A percentile compares a stretch with the other conserved stretches of the same genome.
Evolutionary conservation across 1,284 basidiomycete species (phyloP).

Genomic region (Rhizoctonia solani): DNA sequence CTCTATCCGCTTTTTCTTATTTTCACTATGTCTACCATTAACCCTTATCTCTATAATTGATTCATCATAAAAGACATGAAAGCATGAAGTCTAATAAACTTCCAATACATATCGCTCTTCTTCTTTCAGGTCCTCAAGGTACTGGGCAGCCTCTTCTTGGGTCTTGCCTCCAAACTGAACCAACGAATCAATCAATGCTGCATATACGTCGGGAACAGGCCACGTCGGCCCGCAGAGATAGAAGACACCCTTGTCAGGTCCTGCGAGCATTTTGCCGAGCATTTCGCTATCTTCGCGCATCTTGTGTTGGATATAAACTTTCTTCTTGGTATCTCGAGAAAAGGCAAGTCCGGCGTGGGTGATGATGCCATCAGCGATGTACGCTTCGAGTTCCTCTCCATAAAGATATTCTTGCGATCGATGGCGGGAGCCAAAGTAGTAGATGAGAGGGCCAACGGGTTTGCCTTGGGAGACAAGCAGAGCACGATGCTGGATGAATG

Average conservation of each 20-base stretch:
- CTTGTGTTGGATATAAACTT: constrained; percentile 99
- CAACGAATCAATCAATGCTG: constrained; percentile 83
- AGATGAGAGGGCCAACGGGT: constrained; percentile 87
- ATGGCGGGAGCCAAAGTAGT: constrained; percentile 98
- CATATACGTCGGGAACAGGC: constrained; percentile 97
- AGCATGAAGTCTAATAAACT: constrained; percentile 52
- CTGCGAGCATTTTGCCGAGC: constrained; percentile 73
- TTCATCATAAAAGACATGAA: too few relatives aligned
- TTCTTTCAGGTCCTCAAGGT: constrained; percentile 91
- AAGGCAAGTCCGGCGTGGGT: constrained; percentile 92
- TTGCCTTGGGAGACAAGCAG: constrained; percentile 76
- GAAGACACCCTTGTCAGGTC: constrained; percentile 70
- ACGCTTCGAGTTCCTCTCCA: constrained; percentile 88
- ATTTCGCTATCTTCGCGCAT: constrained; percentile 87
- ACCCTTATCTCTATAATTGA: background rate
- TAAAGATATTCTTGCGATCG: constrained; percentile 95
- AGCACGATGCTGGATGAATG: constrained; percentile 95
- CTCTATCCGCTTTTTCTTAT: background rate
- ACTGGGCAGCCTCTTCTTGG: constrained; percentile 73
- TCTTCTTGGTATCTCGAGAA: constrained; percentile 89
- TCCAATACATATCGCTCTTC: constrained; percentile 97
- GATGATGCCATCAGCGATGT: constrained; percentile 81
- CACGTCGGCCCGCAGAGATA: constrained; percentile 98
- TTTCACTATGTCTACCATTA: background rate
- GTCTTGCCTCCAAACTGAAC: constrained; percentile 71